Evolutionary conservation across 2,329 filamentous ascomycete genomes (phyloP), one percentile per base, ranked within the genome.

Genomic region (Aspergillus costaricaensis): DNA sequence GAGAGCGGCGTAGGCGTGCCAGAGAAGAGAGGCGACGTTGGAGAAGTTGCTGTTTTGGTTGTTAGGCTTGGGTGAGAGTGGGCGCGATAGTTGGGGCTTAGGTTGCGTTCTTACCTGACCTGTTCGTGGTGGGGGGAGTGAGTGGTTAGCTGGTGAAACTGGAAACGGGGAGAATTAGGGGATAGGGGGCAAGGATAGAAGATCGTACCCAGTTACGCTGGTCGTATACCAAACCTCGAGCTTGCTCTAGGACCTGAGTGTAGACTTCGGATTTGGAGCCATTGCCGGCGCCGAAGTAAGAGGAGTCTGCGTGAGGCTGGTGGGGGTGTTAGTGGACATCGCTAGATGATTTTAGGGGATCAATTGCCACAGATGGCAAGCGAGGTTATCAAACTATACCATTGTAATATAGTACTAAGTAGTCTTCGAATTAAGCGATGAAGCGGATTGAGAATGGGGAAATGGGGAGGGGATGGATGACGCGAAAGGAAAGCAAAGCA

Each of bases 11-110:
- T 76, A 82, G 58, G 77, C 73, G 70, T 82, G 79, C 79, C 79
- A 82, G 55, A 82, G 77, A 52, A 82, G 77, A 19, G 80, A 82
- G 48, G 80, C 71, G 58, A 77, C 70, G 61, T 82, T 82, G 62
- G 80, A 76, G 58, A 79, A 70, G 69, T 82, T 82, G 64, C 77
- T 79, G 25, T 30, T 8, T 30, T 53, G 52, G 4, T 5, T 65
- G 32, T 48, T 30, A 21, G 25, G 21, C 14, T 41, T 23, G 47
- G 32, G 47, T 14, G 32, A 6, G 2, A 36, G 32, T 15, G 12
- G 32, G 32, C 32, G 32, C 32, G 32, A 36, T 36, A 36, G 32
- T 36, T 36, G 32, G 25, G 25, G 25, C 25, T 27, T 27, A 1
- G 1, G 17, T 1, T 39, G 25, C 9, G 25, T 10, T 48, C 63